These are phyloP conservation scores for Immersiporthe knoxdaviesiana DNA, from an alignment of 2,329 filamentous ascomycete genomes.

Conservation along the genomic window DNA sequence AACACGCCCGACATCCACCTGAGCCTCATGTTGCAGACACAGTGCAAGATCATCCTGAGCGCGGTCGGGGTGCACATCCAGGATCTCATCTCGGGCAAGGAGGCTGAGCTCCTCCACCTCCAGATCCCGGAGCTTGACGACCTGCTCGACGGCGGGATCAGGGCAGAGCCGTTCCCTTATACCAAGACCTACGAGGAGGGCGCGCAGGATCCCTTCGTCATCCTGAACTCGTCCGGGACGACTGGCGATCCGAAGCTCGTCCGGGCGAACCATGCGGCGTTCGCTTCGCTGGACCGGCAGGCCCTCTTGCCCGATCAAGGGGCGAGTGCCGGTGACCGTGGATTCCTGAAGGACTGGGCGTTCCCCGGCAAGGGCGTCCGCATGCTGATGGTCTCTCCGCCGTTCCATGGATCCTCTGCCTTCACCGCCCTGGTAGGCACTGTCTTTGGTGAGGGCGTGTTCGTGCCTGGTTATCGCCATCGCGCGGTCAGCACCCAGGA, in stretches of 20 bases:
- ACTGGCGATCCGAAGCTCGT: conserved; percentile 32
- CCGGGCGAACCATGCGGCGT: conserved; percentile 15
- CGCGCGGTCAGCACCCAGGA: conserved; percentile 27
- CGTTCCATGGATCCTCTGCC: conserved; percentile 31
- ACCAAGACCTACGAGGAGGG: conserved; percentile 31
- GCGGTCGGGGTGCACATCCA: conserved; percentile 26
- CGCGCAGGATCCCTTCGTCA: conserved; percentile 24
- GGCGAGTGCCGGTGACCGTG: conserved; percentile 14
- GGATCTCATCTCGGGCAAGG: conserved; percentile 27
- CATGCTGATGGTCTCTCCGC: conserved; percentile 27
- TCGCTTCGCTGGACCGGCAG: conserved; percentile 13
- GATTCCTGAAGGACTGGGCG: conserved; percentile 17
- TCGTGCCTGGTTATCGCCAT: conserved; percentile 31
- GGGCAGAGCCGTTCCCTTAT: conserved; percentile 30
- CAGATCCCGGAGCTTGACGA: conserved; percentile 31
- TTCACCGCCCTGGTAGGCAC: conserved; percentile 19
- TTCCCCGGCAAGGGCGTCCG: conserved; percentile 25
- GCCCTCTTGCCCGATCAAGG: conserved; percentile 6
- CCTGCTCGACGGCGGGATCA: conserved; percentile 18
- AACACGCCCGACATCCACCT: conserved; percentile 31
- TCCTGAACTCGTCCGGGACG: conserved; percentile 33
- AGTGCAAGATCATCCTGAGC: conserved; percentile 30
- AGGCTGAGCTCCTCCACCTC: background rate
- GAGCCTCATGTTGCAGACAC: conserved; percentile 28
- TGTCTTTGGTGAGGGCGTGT: conserved; percentile 29